Percentiles rank a stretch among this genome's conserved stretches.
Evolutionary conservation across 2,329 filamentous ascomycete genomes (phyloP).

Genomic region (Calonectria montana): DNA sequence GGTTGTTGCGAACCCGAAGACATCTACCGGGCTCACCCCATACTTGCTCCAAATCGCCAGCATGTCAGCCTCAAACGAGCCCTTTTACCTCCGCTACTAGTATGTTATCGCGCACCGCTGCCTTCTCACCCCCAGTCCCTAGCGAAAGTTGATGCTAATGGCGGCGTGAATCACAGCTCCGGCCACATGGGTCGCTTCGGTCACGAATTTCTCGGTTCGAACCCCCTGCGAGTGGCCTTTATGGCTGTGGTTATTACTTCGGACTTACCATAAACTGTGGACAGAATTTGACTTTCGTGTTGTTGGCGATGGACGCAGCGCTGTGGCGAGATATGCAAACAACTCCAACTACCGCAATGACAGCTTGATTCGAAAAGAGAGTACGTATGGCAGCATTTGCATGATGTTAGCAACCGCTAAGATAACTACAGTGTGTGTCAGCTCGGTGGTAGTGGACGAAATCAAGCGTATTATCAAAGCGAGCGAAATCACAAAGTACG

Average conservation of each 20-base stretch:
- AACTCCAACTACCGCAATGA: constrained; percentile 99
- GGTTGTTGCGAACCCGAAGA: constrained; percentile 11
- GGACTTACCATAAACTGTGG: constrained; percentile 20
- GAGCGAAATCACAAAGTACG: constrained; percentile 96
- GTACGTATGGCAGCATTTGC: constrained; percentile 64
- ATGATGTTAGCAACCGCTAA: constrained; percentile 17
- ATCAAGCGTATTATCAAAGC: constrained; percentile 98
- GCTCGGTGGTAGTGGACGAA: constrained; percentile 88
- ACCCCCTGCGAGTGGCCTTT: neutral
- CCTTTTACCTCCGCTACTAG: constrained; percentile 98
- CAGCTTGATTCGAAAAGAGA: constrained; percentile 98
- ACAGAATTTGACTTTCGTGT: constrained; percentile 96
- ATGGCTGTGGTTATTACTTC: neutral
- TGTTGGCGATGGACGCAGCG: constrained; percentile 91
- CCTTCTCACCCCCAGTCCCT: neutral
- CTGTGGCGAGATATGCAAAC: constrained; percentile 96
- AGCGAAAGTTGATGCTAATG: constrained; percentile 21
- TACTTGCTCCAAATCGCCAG: constrained; percentile 40
- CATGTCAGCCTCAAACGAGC: constrained; percentile 79
- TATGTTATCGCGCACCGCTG: constrained; percentile 59
- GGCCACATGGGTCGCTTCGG: constrained; percentile 97
- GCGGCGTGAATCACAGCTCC: constrained; percentile 69
- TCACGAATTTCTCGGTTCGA: constrained; percentile 92
- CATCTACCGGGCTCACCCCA: constrained; percentile 15
- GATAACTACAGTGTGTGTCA: constrained; percentile 86